phyloP scores from a whole-genome alignment of 345 rosid species.

The Linum usitatissimum region DNA sequence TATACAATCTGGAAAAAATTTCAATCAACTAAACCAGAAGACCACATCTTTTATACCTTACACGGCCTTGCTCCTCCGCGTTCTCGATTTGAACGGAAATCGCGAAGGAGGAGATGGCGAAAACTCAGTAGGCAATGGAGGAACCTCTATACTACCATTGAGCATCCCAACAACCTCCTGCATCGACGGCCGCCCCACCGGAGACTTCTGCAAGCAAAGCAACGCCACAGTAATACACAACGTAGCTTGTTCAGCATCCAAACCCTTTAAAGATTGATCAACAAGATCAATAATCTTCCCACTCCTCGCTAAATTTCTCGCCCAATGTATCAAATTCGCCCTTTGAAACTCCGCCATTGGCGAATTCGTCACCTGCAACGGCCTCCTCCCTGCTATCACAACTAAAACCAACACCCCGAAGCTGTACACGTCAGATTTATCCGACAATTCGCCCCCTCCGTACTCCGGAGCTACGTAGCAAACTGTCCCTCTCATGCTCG shows the following conservation, averaged over 20 bases:
- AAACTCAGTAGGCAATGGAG: conserved; percentile 61
- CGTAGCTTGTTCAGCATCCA: conserved; percentile 61
- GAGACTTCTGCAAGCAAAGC: conserved; percentile 76
- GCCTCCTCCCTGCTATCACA: conserved; percentile 75
- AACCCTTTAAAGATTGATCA: conserved; percentile 40
- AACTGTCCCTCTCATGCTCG: conserved; percentile 95
- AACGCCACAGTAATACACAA: conserved; percentile 74
- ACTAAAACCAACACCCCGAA: conserved; percentile 70
- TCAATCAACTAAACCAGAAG: too few species aligned
- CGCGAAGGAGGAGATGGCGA: conserved; percentile 75
- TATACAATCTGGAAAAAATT: too few species aligned
- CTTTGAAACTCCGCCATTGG: conserved; percentile 71
- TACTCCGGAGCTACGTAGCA: conserved; percentile 90
- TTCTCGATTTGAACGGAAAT: conserved; percentile 24
- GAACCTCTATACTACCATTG: conserved; percentile 40
- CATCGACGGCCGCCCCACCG: conserved; percentile 62
- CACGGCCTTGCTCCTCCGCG: not conserved
- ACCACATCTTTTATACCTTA: not conserved
- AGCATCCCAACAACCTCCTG: conserved; percentile 73
- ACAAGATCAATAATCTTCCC: conserved; percentile 75
- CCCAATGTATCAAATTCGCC: conserved; percentile 89
- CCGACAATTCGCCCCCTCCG: conserved; percentile 58
- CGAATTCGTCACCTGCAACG: conserved; percentile 63
- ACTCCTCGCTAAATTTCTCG: conserved; percentile 57
- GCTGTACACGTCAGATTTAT: conserved; percentile 85